These are phyloP conservation scores for Diaporthe ilicicola DNA, from an alignment of 2,329 filamentous ascomycete species.

Conservation along the genomic window DNA sequence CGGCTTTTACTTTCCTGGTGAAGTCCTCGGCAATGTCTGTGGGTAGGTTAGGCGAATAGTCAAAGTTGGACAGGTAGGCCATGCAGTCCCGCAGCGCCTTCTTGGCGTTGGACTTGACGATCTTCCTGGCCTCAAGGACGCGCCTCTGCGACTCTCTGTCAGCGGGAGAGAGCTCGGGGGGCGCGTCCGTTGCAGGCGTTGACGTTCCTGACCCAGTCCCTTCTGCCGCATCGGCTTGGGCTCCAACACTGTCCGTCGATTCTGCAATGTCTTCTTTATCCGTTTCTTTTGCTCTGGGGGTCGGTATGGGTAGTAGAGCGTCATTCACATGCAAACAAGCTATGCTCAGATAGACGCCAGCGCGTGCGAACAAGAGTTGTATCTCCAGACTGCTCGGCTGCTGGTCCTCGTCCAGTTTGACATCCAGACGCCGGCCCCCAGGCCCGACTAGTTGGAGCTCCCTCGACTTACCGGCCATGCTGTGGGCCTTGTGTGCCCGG, in stretches of 20 bases:
- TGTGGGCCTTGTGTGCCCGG: constrained; percentile 62
- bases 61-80: constrained; percentile 75
- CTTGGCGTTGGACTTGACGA: constrained; percentile 78
- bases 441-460: constrained; percentile 53
- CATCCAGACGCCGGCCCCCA: constrained; percentile 42
- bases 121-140: constrained; percentile 69
- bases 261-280: constrained; percentile 35
- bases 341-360: constrained; percentile 74
- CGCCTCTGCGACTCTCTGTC: constrained; percentile 55
- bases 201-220: constrained; percentile 13
- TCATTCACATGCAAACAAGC: constrained; percentile 71
- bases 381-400: constrained; percentile 79
- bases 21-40: constrained; percentile 66
- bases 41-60: constrained; percentile 79
- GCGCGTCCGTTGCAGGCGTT: constrained; percentile 38
- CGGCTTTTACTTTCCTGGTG: constrained; percentile 64
- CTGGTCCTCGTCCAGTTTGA: constrained; percentile 52
- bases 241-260: constrained; percentile 33
- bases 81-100: constrained; percentile 79
- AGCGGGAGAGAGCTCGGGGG: constrained; percentile 47
- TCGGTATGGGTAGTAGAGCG: constrained; percentile 45
- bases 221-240: not conserved
- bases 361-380: constrained; percentile 81
- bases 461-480: constrained; percentile 54
- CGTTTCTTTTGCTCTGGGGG: constrained; percentile 19